Evolutionary conservation across 78 protist genomes (phyloP), one percentile per base, ranked within the genome.

Genomic region (Tieghemostelium lacteum): DNA sequence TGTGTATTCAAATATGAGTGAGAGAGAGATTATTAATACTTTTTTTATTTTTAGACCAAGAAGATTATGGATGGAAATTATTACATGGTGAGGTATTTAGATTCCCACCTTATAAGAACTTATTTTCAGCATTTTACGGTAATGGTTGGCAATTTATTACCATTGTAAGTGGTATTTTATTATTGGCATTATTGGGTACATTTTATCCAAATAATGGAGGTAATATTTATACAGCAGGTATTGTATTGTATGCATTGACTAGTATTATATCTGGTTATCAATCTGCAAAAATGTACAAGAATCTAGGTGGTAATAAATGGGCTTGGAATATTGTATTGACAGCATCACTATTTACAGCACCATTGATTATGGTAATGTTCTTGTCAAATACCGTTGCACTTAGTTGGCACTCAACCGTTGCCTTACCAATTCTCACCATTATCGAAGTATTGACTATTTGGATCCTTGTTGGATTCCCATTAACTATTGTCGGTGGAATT

Each of bases 51-150:
- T 5, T n/a, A 49, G 97, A 78, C 62, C 85, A 58, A 73, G 98
- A 96, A 3, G 99, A 98, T 73, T 95, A 95, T 45, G 99, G 99
- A 26, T 98, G 99, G 99, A 98, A 98, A 89, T 95, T 95, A 14
- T 64, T 98, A 60, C 97, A 96, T 92, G 97, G 97, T 31, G 99
- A 98, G 58, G 99, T 98, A 39, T 98, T 98, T 92, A 96, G 99
- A 28, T 96, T 97, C 88, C 99, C 99, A 31, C 77, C 86, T 8
- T 1, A 75, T 65, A n/a, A 58, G 54, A 76, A 71, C 31, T 37
- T 97, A 33, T 94, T 98, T 78, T 86, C 97, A 37, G 96, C 99
- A 40, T 96, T 74, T 40, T 95, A 88, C 57, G 98, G 99, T 62
- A 57, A 36, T 29, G 99, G 98, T 24, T 73, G 80, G 57, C 99